phyloP scores from a whole-genome alignment of 139 green algal species.

The Pseudopediastrum boryanum region DNA sequence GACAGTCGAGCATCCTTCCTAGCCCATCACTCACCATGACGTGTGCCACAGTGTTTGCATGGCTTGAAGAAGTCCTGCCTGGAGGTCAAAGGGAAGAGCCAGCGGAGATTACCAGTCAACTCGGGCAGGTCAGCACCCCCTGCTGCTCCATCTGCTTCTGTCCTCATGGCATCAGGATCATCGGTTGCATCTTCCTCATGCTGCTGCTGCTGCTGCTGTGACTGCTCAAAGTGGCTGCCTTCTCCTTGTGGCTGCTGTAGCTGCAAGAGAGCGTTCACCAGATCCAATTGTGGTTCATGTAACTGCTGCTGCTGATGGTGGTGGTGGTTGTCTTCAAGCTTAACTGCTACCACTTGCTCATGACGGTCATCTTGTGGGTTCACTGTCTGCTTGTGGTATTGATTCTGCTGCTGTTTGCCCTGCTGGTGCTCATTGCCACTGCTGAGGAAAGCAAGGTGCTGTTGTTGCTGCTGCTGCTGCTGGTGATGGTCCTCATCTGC shows the following conservation, averaged over 20 bases:
- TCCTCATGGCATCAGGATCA: no score
- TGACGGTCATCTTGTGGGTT: no score
- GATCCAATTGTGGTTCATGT: no score
- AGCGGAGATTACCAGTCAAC: slow-evolving; percentile 17
- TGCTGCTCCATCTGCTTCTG: neutral
- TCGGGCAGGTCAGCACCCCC: neutral
- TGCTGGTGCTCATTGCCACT: neutral
- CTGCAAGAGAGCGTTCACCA: no score
- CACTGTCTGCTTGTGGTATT: no score
- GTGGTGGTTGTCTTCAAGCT: no score
- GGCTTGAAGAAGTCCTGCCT: slow-evolving; percentile 20
- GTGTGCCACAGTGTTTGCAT: slow-evolving; percentile 7
- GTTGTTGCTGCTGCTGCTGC: slow-evolving; percentile 2
- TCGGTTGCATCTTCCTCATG: neutral
- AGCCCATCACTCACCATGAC: neutral
- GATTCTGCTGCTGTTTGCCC: no score
- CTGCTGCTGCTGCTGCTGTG: neutral
- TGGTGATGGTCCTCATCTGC: neutral
- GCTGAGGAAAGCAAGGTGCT: neutral
- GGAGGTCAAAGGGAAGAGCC: slow-evolving; percentile 29
- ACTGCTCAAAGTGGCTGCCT: no score
- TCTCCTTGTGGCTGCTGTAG: no score
- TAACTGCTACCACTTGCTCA: no score
- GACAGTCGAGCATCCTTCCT: neutral
- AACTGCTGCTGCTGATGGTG: no score